A percentile compares a stretch with the other conserved stretches of the same genome.
phyloP scores from a whole-genome alignment of 768 basidiomycete species.

The Calocybe indica region DNA sequence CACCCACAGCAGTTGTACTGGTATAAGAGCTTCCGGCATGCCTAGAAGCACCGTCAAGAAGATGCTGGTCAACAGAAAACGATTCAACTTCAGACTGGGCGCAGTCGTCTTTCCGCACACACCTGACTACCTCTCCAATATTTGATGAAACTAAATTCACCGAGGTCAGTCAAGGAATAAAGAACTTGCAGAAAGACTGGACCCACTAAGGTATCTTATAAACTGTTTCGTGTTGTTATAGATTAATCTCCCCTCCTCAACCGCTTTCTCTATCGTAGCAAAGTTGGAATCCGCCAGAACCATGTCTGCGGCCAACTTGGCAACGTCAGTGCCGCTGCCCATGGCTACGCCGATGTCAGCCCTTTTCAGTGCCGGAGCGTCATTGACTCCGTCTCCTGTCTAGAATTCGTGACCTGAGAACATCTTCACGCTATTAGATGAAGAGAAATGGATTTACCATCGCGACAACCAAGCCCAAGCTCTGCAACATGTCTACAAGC shows the following conservation, averaged over 20 bases:
- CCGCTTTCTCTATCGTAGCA: conserved; percentile 91
- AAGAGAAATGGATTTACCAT: conserved; percentile 52
- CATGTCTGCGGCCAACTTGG: conserved; percentile 97
- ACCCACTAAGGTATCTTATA: conserved; percentile 93
- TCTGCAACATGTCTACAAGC: conserved; percentile 90
- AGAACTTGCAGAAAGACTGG: conserved; percentile 2
- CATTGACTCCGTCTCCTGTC: conserved; percentile 98
- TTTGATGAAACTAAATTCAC: conserved; percentile 73
- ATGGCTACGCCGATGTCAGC: conserved; percentile 98
- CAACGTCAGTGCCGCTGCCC: conserved; percentile 98
- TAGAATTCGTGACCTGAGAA: conserved; percentile 19
- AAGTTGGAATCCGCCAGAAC: conserved; percentile 97
- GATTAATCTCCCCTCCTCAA: conserved; percentile 95
- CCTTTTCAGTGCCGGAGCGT: conserved; percentile 94
- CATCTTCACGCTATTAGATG: neutral
- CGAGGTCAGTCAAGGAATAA: conserved; percentile 3
- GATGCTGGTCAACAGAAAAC: conserved; percentile 46
- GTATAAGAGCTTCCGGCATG: conserved; percentile 99
- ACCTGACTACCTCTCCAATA: conserved; percentile 93
- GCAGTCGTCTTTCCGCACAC: conserved; percentile 1
- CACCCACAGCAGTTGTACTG: conserved; percentile 97
- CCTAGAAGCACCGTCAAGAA: conserved; percentile 96
- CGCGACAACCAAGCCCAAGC: conserved; percentile 88
- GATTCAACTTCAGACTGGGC: conserved; percentile 7
- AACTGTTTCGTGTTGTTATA: conserved; percentile 99